Evolutionary conservation across 306 rosid species (phyloP).

Genomic region (Crataegus laevigata): DNA sequence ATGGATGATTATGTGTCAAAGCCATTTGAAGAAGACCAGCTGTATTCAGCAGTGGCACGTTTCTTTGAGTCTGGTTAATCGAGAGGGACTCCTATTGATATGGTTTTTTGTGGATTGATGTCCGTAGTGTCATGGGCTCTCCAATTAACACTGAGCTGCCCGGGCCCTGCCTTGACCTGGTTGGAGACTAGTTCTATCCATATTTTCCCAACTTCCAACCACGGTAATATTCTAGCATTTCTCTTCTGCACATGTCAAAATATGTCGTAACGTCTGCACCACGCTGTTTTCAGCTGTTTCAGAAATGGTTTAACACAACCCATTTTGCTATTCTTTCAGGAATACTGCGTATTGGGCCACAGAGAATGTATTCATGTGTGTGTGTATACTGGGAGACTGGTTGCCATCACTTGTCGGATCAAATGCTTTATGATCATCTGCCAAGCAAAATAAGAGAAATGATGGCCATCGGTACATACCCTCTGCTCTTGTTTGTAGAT

Average conservation of each 20-base stretch:
- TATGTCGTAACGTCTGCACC: neutral
- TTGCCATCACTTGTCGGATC: neutral
- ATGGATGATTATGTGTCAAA: conserved; percentile 88
- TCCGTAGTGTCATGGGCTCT: neutral
- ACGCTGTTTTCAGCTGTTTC: neutral
- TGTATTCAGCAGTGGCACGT: conserved; percentile 52
- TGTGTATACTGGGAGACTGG: neutral
- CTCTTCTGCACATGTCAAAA: neutral
- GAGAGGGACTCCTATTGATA: neutral
- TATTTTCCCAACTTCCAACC: neutral
- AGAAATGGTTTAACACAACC: neutral
- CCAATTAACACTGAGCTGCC: conserved; percentile 1
- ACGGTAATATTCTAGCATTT: conserved; percentile 13
- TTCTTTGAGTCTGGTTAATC: conserved; percentile 43
- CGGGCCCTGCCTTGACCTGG: conserved; percentile 14
- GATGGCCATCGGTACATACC: conserved; percentile 24
- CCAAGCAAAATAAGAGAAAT: neutral
- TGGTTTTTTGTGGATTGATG: conserved; percentile 6
- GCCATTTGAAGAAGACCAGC: conserved; percentile 85
- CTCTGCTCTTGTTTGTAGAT: conserved; percentile 7
- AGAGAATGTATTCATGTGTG: conserved; percentile 1
- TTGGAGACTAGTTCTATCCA: conserved; percentile 12
- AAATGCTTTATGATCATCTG: neutral
- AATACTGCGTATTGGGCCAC: neutral
- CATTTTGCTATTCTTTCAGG: conserved; percentile 6